Base-by-base conservation (phyloP, 2,329 filamentous ascomycete species). In the Aspergillus calidoustus region DNA sequence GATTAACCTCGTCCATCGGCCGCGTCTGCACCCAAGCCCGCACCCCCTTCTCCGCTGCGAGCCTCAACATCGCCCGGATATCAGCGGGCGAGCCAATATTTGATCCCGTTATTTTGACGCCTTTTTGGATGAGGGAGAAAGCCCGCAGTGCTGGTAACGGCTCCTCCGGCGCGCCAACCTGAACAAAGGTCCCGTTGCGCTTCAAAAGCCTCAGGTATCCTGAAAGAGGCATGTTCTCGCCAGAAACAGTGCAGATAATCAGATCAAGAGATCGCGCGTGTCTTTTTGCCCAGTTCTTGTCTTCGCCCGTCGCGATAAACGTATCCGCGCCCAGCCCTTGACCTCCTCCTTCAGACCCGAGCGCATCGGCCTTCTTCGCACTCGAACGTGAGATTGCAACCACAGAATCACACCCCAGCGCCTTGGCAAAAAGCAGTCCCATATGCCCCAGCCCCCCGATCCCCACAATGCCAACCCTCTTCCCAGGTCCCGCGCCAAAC, bases 381-480 rank as follows among this genome's bases (percentile, higher is more conserved):
- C 72, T 74, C 2, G 76, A 80, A 2, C 85, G 79, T 9, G 83
- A 86, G 62, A 87, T 86, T 3, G 80, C 85, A 9, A 84, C 80
- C 3, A 87, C 81, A 7, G 84, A 83, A 51, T 91, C 87, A 28
- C 87, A 88, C 9, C 87, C 88, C 1, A 94, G 78, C 0, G 91
- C 91, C 67, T 84, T 87, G 0, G 90, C 88, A 74, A 86, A 92
- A 62, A 91, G 80, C 15, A 94, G 74, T 0, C 86, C 91, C 65
- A 93, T 87, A 72, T 94, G 90, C 0, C 91, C 90, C 0, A 93
- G 77, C 0, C 91, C 90, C 7, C 91, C 91, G 13, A 93, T 81
- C 7, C 91, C 90, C 13, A 92, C 80, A 57, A 94, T 85, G 0
- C 87, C 91, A 0, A 94, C 89, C 4, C 78, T 82, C 74, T 90